These are phyloP conservation scores for Pelargonium myrrhifolium DNA, from an alignment of 441 rosid genomes.

Conservation along the genomic window DNA sequence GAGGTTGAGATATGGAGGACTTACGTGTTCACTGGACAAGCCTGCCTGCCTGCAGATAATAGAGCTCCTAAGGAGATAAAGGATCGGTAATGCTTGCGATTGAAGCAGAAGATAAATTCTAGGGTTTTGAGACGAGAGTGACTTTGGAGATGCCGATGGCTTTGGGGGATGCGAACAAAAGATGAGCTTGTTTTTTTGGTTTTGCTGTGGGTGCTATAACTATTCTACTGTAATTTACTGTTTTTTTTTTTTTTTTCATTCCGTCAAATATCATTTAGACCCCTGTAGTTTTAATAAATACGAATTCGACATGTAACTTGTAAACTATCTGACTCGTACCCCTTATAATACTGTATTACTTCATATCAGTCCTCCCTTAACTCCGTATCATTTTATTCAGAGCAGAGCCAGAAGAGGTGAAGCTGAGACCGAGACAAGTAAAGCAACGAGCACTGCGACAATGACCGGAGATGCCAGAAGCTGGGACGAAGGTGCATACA, in stretches of 20 bases:
- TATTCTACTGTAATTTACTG: no score
- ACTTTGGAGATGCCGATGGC: conserved; percentile 21
- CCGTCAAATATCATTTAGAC: no score
- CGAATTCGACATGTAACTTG: no score
- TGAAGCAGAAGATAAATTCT: conserved; percentile 3
- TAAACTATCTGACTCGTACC: no score
- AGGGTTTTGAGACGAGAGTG: conserved; percentile 18
- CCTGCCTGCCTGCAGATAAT: background rate
- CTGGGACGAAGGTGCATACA: conserved; percentile 74
- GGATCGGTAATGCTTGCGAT: background rate
- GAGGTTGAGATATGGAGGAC: background rate
- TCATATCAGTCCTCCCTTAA: no score
- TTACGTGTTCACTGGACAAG: background rate
- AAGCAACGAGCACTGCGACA: background rate
- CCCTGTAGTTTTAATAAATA: no score
- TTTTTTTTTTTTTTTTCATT: no score
- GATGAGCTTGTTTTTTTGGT: background rate
- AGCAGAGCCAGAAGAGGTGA: background rate
- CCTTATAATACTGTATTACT: no score
- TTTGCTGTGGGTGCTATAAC: background rate
- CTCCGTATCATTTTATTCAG: no score
- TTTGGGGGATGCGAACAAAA: background rate
- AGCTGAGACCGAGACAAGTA: background rate
- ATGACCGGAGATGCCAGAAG: conserved; percentile 72
- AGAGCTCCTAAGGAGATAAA: no score